Conservation (phyloP, 345 rosid species). For the Pugionium dolabratum region DNA sequence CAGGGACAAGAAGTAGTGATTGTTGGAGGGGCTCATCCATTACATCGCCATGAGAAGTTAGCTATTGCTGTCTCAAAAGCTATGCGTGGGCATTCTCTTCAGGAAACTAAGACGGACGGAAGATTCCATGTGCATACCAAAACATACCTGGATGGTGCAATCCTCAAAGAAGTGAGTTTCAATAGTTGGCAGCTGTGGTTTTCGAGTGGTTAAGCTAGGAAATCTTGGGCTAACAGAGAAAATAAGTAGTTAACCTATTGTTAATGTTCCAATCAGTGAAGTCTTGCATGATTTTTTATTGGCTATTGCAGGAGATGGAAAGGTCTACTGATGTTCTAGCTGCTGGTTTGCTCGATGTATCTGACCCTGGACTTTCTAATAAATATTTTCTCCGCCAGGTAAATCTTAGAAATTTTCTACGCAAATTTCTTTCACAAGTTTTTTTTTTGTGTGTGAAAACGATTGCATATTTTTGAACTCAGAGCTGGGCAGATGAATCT, state of each 20-base stretch:
- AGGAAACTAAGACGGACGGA: slow-evolving; percentile 93
- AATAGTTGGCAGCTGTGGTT: slow-evolving; percentile 9
- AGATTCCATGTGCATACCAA: slow-evolving; percentile 95
- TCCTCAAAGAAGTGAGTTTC: slow-evolving; percentile 84
- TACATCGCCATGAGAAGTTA: slow-evolving; percentile 94
- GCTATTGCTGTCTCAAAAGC: slow-evolving; percentile 98
- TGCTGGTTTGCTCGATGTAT: slow-evolving; percentile 93
- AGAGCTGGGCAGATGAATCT: slow-evolving; percentile 83
- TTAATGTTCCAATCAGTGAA: slow-evolving; percentile 25
- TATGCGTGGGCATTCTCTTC: slow-evolving; percentile 95
- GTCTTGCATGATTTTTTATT: slow-evolving; percentile 14
- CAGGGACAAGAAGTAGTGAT: slow-evolving; percentile 91
- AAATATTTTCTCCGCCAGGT: slow-evolving; percentile 96
- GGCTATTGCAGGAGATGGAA: slow-evolving; percentile 83
- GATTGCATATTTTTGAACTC: slow-evolving; percentile 39
- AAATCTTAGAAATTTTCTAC: not conserved
- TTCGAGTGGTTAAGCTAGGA: slow-evolving; percentile 24
- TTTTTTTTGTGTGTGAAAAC: slow-evolving; percentile 15
- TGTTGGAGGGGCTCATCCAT: slow-evolving; percentile 81
- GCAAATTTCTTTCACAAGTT: slow-evolving; percentile 6
- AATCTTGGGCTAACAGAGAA: slow-evolving; percentile 8
- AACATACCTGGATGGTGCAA: slow-evolving; percentile 92
- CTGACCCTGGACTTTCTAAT: slow-evolving; percentile 92
- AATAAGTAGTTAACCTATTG: slow-evolving; percentile 14
- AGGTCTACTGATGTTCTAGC: slow-evolving; percentile 96